Conservation (phyloP, 1,139 yeast species). For the Geotrichum aggregatum region DNA sequence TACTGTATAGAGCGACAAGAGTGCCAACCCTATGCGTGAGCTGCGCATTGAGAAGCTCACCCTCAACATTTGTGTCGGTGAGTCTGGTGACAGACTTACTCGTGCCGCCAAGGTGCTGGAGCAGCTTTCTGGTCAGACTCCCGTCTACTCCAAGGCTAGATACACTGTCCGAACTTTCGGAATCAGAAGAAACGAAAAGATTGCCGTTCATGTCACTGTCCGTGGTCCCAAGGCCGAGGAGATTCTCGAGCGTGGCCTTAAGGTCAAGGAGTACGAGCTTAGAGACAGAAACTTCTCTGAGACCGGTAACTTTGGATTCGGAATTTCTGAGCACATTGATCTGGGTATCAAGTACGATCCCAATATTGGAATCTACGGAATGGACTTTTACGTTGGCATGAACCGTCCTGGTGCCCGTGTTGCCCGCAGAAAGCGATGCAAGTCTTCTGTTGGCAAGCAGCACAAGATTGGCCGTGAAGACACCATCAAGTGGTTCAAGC, state of each 20-base stretch:
- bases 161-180: conserved; percentile 99
- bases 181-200: conserved; percentile 99
- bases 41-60: conserved; percentile 98
- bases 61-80: conserved; percentile 99
- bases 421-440: conserved; percentile 97
- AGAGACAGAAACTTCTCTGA: conserved; percentile 90
- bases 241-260: conserved; percentile 98
- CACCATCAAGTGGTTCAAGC: conserved; percentile 98
- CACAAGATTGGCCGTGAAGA: conserved; percentile 94
- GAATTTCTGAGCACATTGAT: conserved; percentile 99
- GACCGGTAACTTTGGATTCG: conserved; percentile 99
- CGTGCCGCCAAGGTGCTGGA: conserved; percentile 99
- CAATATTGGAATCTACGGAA: conserved; percentile 99
- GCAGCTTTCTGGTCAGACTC: conserved; percentile 99
- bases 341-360: conserved; percentile 99
- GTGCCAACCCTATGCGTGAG: conserved; percentile 88
- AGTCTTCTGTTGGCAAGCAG: conserved; percentile 81
- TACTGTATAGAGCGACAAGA: conserved; percentile 36
- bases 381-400: conserved; percentile 99
- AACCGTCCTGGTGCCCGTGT: conserved; percentile 99
- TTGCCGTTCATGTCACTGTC: conserved; percentile 97
- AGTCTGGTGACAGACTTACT: conserved; percentile 99
- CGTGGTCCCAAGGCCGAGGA: conserved; percentile 99
- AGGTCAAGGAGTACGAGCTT: conserved; percentile 99
- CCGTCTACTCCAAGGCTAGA: conserved; percentile 99